These are phyloP conservation scores for Gynostemma pentaphyllum DNA, from an alignment of 306 rosid genomes.

Conservation along the genomic window DNA sequence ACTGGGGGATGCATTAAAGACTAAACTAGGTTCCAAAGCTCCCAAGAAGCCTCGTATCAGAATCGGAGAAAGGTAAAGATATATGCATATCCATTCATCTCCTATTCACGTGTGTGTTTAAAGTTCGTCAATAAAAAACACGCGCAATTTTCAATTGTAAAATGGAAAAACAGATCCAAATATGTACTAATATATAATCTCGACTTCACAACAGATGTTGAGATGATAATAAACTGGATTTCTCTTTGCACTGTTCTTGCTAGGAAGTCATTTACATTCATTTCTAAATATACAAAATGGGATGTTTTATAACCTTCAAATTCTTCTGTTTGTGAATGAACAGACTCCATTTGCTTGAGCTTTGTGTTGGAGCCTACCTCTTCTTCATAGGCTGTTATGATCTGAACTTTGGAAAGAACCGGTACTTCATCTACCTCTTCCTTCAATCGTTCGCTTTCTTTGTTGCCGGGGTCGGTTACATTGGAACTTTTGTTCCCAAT, in stretches of 20 bases:
- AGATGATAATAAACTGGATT: not conserved
- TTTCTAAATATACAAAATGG: not conserved
- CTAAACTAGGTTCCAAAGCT: slow-evolving; percentile 44
- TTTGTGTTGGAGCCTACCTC: slow-evolving; percentile 62
- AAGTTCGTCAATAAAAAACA: not conserved
- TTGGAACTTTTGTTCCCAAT: slow-evolving; percentile 64
- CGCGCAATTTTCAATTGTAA: not conserved
- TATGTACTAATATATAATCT: not conserved
- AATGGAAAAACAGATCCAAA: not conserved
- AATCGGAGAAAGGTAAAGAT: slow-evolving; percentile 49
- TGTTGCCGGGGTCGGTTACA: slow-evolving; percentile 70
- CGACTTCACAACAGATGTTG: not conserved
- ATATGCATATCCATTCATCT: not conserved
- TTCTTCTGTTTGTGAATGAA: slow-evolving; percentile 14
- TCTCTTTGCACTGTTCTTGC: not conserved
- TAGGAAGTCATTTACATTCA: not conserved
- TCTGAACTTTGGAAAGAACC: slow-evolving; percentile 56
- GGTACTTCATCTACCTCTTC: slow-evolving; percentile 70
- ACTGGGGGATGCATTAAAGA: slow-evolving; percentile 80
- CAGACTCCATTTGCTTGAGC: slow-evolving; percentile 73
- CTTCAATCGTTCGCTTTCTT: slow-evolving; percentile 82
- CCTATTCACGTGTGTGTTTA: not conserved
- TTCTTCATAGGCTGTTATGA: slow-evolving; percentile 77
- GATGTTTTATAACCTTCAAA: not conserved
- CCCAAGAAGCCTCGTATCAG: slow-evolving; percentile 36